Evolutionary conservation across 2,329 filamentous ascomycete genomes (phyloP).

Genomic region (Trichoderma sp.): DNA sequence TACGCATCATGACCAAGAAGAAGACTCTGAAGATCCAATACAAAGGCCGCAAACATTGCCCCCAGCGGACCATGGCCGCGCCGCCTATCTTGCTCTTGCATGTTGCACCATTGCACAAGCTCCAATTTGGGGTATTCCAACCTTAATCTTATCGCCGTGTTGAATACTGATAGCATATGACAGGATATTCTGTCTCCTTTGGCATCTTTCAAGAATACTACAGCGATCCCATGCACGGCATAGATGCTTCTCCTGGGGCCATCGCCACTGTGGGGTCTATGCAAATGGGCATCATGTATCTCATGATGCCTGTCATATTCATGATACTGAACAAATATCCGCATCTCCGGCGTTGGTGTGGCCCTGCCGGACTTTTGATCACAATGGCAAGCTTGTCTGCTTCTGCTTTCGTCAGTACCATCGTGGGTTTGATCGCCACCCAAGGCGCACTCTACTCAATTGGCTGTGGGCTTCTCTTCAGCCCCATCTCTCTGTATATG

Average conservation of each 20-base stretch:
- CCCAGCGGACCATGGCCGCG: conserved; percentile 34
- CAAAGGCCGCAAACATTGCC: conserved; percentile 25
- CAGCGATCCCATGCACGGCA: conserved; percentile 58
- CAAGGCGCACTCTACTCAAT: conserved; percentile 64
- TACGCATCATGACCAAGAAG: neutral
- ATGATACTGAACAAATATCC: conserved; percentile 47
- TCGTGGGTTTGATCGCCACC: conserved; percentile 56
- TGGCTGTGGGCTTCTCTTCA: conserved; percentile 57
- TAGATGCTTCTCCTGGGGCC: conserved; percentile 54
- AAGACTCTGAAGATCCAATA: neutral
- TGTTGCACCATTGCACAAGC: conserved; percentile 37
- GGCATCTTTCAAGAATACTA: conserved; percentile 74
- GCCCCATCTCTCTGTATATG: conserved; percentile 58
- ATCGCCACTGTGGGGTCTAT: conserved; percentile 37
- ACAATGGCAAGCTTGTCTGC: conserved; percentile 54
- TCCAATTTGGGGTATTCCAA: conserved; percentile 36
- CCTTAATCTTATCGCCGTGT: neutral
- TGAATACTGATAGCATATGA: neutral
- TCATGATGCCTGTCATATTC: conserved; percentile 52
- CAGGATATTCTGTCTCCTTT: conserved; percentile 68
- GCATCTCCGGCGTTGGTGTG: conserved; percentile 43
- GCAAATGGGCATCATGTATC: conserved; percentile 54
- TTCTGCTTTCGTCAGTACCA: conserved; percentile 53
- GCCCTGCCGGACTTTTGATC: conserved; percentile 48
- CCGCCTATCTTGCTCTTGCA: conserved; percentile 33